Conservation (phyloP, 441 rosid species). For the Euphorbia schlechtendalii region DNA sequence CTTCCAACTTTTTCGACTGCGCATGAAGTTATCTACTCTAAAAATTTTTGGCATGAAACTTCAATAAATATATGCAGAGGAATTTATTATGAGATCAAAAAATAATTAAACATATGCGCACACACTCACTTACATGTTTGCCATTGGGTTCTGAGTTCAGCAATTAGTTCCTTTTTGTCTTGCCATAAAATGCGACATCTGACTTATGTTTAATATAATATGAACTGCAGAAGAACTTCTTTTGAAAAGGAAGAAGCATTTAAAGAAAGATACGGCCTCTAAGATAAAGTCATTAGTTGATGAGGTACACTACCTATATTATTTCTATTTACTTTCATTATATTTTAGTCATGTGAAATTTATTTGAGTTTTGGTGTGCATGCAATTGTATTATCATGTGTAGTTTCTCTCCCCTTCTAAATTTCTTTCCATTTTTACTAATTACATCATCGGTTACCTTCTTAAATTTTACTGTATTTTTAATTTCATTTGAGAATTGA, state of each 20-base stretch:
- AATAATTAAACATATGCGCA: neutral
- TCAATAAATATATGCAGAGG: neutral
- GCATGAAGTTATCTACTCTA: conserved; percentile 4
- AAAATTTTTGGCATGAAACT: neutral
- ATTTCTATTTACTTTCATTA: conserved; percentile 8
- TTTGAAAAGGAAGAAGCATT: conserved; percentile 85
- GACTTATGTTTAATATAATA: conserved; percentile 19
- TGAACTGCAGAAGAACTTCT: conserved; percentile 79
- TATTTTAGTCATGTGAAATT: neutral
- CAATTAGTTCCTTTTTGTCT: neutral
- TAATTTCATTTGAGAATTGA: no score
- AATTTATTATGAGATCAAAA: neutral
- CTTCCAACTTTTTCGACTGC: neutral
- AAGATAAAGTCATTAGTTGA: conserved; percentile 87
- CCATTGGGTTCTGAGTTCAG: conserved; percentile 6
- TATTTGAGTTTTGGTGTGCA: neutral
- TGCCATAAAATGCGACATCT: neutral
- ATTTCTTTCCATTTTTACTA: neutral
- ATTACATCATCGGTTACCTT: neutral
- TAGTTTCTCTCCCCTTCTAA: neutral
- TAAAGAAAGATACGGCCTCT: conserved; percentile 92
- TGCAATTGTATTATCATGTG: neutral
- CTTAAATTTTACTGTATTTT: neutral
- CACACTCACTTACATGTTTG: neutral
- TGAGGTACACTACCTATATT: no score